Percentiles rank a stretch among this genome's conserved stretches.
Evolutionary conservation across 192 early-diverging fungal genomes (phyloP).

Genomic region (Ramicandelaber brevisporus): DNA sequence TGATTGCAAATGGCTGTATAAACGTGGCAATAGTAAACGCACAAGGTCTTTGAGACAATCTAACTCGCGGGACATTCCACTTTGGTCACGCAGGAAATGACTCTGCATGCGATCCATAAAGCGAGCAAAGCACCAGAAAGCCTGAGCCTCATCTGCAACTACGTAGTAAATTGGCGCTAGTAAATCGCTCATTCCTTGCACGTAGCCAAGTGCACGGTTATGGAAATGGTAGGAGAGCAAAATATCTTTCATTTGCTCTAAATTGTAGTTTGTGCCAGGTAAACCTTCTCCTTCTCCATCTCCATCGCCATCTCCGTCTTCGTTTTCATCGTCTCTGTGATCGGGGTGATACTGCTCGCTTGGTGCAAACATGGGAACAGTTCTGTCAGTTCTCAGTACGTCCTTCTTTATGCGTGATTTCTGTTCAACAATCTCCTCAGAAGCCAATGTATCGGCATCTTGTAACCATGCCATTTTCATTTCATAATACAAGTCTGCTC

Average conservation of each 20-base stretch:
- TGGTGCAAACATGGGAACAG: constrained; percentile 52
- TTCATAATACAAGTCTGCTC: constrained; percentile 30
- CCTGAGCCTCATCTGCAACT: constrained; percentile 63
- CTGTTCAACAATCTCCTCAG: constrained; percentile 39
- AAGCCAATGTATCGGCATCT: constrained; percentile 21
- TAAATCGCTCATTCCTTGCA: constrained; percentile 96
- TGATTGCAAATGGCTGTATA: constrained; percentile 58
- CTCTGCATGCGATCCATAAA: constrained; percentile 80
- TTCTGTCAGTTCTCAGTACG: constrained; percentile 84
- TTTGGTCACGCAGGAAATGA: constrained; percentile 83
- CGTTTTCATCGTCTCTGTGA: constrained; percentile 5
- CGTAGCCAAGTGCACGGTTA: constrained; percentile 52
- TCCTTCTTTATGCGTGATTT: constrained; percentile 76
- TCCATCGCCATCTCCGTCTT: constrained; percentile 11
- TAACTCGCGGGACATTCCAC: constrained; percentile 80
- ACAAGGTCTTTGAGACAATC: constrained; percentile 52
- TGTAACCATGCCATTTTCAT: constrained; percentile 40
- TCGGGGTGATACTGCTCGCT: constrained; percentile 27
- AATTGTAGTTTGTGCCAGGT: constrained; percentile 37
- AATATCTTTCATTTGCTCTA: constrained; percentile 76
- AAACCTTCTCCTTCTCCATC: constrained; percentile 11
- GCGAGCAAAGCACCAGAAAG: constrained; percentile 79
- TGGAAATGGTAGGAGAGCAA: constrained; percentile 78
- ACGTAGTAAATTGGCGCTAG: constrained; percentile 71
- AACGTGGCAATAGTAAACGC: constrained; percentile 61